Conservation (phyloP, 352 stramenopile genomes). For the Phytopythium vexans region DNA sequence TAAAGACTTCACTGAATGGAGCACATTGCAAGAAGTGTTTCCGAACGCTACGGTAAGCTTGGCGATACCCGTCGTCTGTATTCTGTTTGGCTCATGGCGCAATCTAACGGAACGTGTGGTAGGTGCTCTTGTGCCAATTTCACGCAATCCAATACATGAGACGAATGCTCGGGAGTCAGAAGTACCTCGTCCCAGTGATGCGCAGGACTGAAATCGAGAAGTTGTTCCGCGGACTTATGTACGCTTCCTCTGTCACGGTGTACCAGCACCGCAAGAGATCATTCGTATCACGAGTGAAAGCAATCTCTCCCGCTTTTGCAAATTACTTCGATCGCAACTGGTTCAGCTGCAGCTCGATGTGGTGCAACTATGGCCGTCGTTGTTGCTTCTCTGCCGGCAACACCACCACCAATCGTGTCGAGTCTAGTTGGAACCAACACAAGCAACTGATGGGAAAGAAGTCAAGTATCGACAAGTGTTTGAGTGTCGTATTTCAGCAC, state of each 20-base stretch:
- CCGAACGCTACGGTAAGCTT: neutral
- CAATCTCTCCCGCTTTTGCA: conserved; percentile 2
- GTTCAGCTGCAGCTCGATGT: conserved; percentile 1
- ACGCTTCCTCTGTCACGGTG: neutral
- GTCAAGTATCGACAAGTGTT: neutral
- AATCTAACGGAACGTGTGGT: too few relatives aligned
- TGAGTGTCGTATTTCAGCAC: too few relatives aligned
- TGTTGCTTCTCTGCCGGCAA: neutral
- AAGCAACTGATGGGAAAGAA: neutral
- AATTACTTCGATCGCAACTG: conserved; percentile 9
- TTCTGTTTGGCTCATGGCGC: too few relatives aligned
- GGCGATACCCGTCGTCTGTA: too few relatives aligned
- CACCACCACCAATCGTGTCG: neutral
- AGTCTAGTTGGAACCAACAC: neutral
- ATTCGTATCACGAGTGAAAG: neutral
- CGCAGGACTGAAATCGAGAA: neutral
- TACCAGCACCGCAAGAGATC: too few relatives aligned
- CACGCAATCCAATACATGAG: conserved; percentile 10
- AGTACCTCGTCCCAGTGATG: conserved; percentile 10
- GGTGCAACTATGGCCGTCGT: neutral
- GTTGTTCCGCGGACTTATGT: neutral
- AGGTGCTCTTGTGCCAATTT: conserved; percentile 12
- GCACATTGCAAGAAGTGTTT: conserved; percentile 8
- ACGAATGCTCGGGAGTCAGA: conserved; percentile 7
- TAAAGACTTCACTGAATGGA: conserved; percentile 20